Evolutionary conservation across 106 monocot species (phyloP), one percentile per base, ranked within the genome.

Genomic region (Platanthera guangdongensis): DNA sequence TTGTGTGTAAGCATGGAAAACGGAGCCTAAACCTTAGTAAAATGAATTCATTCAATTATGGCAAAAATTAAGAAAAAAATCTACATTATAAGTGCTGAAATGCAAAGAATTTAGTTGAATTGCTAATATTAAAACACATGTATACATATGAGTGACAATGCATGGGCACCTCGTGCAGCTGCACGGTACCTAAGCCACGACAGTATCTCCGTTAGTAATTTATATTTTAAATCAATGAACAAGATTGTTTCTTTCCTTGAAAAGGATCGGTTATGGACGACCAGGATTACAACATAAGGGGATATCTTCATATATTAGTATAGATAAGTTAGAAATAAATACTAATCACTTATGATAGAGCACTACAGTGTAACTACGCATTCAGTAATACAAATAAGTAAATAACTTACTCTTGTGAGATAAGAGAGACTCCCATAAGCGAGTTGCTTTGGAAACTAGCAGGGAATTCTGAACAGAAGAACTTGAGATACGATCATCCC

Each of bases 341-440:
- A 16, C 18, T 59, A 59, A 59, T 18, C 21, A 18, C 19, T 19
- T 8, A 59, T 6, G 18, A 59, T 59, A 19, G 32, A 32, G 32
- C 32, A 32, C 32, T 32, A 32, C 32, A 32, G 32, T 32, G 19
- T 21, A 18, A 18, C 59, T n/a, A 59, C 21, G 21, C 21, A 19
- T 59, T 18, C 18, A 11, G n/a, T n/a, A n/a, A 59, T 8, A 59
- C n/a, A 67, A 53, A 48, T 39, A 74, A 50, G 84, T 84, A 67
- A 53, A 48, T 39, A 74, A 50, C 86, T 84, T 89, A 97, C 97
- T 84, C 77, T 87, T 91, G 65, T 87, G 87, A 86, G 91, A 81
- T 82, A 97, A 89, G 59, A 97, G 75, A 72, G 97, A 94, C 76
- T 97, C 97, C 97, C 97, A 97, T 47, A 91, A 78, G 6, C 94